A percentile compares a stretch with the other conserved stretches of the same genome.
Conservation (phyloP, 2,329 filamentous ascomycete species). For the Botrytis hyacinthi region DNA sequence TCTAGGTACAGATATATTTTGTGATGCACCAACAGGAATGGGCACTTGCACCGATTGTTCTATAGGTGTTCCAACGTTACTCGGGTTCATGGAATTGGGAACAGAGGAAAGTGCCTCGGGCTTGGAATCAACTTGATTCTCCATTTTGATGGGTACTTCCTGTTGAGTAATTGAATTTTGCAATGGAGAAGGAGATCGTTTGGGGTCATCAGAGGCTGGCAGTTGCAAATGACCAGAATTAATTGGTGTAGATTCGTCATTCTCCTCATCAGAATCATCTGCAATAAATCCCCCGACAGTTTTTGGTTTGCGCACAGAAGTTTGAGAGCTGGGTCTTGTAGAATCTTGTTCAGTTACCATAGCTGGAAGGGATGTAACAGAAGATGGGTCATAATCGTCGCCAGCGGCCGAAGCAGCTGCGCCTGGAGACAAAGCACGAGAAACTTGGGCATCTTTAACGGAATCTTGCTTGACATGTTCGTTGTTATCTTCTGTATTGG, state of each 20-base stretch:
- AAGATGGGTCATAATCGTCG: conserved; percentile 39
- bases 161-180: conserved; percentile 35
- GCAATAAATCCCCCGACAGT: conserved; percentile 40
- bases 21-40: conserved; percentile 27
- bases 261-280: conserved; percentile 41
- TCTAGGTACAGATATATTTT: conserved; percentile 35
- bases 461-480: conserved; percentile 40
- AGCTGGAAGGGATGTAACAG: conserved; percentile 36
- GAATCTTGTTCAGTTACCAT: conserved; percentile 33
- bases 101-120: conserved; percentile 27
- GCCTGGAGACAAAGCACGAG: conserved; percentile 40
- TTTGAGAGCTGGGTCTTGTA: conserved; percentile 38
- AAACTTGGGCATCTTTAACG: conserved; percentile 41
- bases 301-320: conserved; percentile 38
- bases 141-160: conserved; percentile 30
- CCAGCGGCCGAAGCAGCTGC: conserved; percentile 36
- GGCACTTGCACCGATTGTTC: conserved; percentile 34
- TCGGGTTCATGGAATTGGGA: conserved; percentile 34
- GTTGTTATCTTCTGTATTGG: conserved; percentile 41
- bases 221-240: conserved; percentile 31
- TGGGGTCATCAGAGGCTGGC: conserved; percentile 32
- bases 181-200: conserved; percentile 37
- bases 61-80: conserved; percentile 27
- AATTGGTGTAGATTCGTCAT: conserved; percentile 33
- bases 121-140: conserved; percentile 37